Conservation (phyloP, 306 rosid species). For the Rubus idaeus region DNA sequence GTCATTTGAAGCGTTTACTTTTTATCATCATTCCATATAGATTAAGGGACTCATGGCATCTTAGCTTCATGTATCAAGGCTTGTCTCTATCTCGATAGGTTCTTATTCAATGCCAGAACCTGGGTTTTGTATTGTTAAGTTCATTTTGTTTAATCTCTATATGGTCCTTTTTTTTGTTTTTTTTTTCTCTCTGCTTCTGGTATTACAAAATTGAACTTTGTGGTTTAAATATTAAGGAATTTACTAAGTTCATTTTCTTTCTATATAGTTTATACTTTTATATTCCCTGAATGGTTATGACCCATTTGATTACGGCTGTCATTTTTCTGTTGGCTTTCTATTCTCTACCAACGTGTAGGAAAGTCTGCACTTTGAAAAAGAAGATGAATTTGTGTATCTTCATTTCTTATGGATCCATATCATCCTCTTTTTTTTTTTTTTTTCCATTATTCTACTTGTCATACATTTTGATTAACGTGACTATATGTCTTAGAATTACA, state of each 20-base stretch:
- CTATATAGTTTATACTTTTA: not conserved
- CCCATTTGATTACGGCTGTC: not conserved
- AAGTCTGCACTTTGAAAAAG: not conserved
- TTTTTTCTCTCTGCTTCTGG: not conserved
- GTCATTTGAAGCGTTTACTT: not conserved
- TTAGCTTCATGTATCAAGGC: conserved; percentile 12
- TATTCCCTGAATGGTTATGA: not conserved
- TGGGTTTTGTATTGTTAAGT: not conserved
- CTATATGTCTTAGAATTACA: not conserved
- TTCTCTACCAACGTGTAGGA: not conserved
- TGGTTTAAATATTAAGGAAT: not conserved
- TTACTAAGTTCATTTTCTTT: not conserved
- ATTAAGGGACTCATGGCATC: conserved; percentile 4
- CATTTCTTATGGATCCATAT: not conserved
- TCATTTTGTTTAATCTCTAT: not conserved
- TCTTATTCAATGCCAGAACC: not conserved
- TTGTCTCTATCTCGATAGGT: not conserved
- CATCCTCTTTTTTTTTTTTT: not conserved
- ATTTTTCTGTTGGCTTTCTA: not conserved
- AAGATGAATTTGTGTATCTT: not conserved
- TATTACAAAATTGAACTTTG: not conserved
- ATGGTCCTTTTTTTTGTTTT: not conserved
- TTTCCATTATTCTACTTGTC: not conserved
- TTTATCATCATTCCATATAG: not conserved
- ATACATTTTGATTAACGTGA: not conserved